Evolutionary conservation across 306 rosid species (phyloP), one percentile per base, ranked within the genome.

Genomic region (Elaeagnus macrophylla): DNA sequence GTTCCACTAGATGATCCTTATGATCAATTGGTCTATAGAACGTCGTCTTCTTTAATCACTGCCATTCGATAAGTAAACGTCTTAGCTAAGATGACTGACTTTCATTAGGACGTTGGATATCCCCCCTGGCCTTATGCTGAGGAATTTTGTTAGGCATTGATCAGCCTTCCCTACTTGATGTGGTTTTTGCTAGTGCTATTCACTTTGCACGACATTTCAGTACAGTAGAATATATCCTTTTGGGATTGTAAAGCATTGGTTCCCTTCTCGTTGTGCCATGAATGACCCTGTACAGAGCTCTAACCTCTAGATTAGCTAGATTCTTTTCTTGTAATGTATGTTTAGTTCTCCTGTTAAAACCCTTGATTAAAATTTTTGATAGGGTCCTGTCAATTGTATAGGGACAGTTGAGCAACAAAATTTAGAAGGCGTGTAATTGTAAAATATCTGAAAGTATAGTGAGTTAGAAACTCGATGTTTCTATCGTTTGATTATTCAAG

Each of bases 331-430:
- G 79, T 86, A 86, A 75, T 83, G 71, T 88, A 80, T 76, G 65
- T 56, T 77, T 70, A 82, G 75, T 54, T 69, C 47, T 13, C 0
- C 12, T 54, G 25, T 48, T 67, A 32, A 9, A 35, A 60, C 59
- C 53, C 62, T 48, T 19, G 12, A 60, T 73, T 69, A 79, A 69
- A 69, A 70, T 77, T 79, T 86, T 81, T 57, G 72, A 59, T 81
- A 83, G 85, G 78, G 48, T 53, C 74, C 74, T 71, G 63, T 75
- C 71, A 14, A 66, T 81, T 81, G 95, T 89, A 86, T 83, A 89
- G 94, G 46, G 62, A 67, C 81, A 81, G 67, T 72, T 78, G 54
- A 77, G 86, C 73, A 75, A 69, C 48, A 70, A 70, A 67, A 56
- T 69, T 52, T 83, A 79, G 86, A 66, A 70, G 74, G 81, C 79